Evolutionary conservation across 495 filamentous ascomycete genomes (phyloP), one percentile per base, ranked within the genome.

Genomic region (Saxophila tyrrhenica): DNA sequence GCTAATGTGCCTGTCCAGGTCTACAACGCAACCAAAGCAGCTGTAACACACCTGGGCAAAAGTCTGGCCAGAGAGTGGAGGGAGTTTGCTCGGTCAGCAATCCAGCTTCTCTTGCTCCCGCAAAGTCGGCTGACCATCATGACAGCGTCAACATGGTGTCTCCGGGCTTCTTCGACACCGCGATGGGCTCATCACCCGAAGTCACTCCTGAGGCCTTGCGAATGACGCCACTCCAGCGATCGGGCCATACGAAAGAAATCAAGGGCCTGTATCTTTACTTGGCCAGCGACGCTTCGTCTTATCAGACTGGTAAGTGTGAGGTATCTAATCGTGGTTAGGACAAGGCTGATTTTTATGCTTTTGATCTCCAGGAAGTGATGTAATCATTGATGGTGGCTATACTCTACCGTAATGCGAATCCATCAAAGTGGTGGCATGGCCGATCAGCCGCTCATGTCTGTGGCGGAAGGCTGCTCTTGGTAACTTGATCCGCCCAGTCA

Each of bases 121-220:
- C 35, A 39, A 39, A 39, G 35, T 16, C 8, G 35, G 35, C 35
- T 39, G 35, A 39, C 32, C 2, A 51, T 24, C 21, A 23, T 25
- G 32, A 38, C 42, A 39, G 29, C 46, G 55, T 50, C 15, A 55
- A 59, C 24, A 44, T 57, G 22, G 48, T 60, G 17, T 62, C 56
- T 5, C 61, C 60, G 22, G 64, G 65, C 21, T 70, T 57, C 59
- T 58, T 63, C 48, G 53, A 63, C 24, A 72, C 67, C 3, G 64
- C 60, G 38, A 65, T 70, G 65, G 69, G 67, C 29, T 69, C 67
- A 23, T 51, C 50, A 16, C 61, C 60, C 7, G 25, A 25, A 22
- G 59, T 43, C 13, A 48, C 73, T 9, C 67, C 77, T 24, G 69
- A 72, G 57, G 68, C 65, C 23, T 62, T 68, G 48, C 57, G 64